Base-by-base conservation (phyloP, 2,329 filamentous ascomycete species). In the Ilyonectria robusta region DNA sequence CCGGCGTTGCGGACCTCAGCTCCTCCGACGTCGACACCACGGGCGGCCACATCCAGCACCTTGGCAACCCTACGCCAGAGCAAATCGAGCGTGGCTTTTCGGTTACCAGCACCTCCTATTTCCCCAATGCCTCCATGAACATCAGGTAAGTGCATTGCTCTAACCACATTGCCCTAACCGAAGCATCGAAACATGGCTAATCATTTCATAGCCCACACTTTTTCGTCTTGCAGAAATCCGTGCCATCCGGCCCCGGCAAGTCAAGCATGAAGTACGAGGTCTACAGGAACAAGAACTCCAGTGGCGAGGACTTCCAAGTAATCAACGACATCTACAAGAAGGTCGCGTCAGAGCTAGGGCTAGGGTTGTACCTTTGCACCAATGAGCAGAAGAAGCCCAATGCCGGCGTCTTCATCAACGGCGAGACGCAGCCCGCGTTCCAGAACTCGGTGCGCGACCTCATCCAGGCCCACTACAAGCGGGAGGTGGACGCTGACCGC, bases 151-250 rank as follows among this genome's bases (percentile, higher is more conserved):
- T 79, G 15, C 11, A 54, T 37, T 37, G n/a, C 44, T 19, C 31
- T 17, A 2, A 10, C 2, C 7, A n/a, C 11, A 54, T 37, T 37
- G n/a, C 44, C 17, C 31, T 17, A 2, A 10, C 2, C 7, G 11
- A 13, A 23, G 13, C 10, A n/a, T 1, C 2, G 29, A 9, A 31
- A 8, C 8, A 9, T 3, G 13, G 31, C 70, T 68, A 53, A 70
- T 46, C 31, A 10, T 7, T 21, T 23, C 2, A 19, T 1, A 87
- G 86, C 15, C 84, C 87, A n/a, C 82, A 91, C 78, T 91, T 91
- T 78, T 87, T 91, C 79, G 89, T 89, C 81, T 86, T 91, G 61
- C 88, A 91, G 75, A 83, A 88, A 65, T 90, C 91, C 78, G 82
- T 91, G 13, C 89, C 89, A 13, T 84, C 80, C 54, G 81, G 82